These are phyloP conservation scores for Dysphania ambrosioides DNA, from an alignment of 148 eudicot species.

Conservation along the genomic window DNA sequence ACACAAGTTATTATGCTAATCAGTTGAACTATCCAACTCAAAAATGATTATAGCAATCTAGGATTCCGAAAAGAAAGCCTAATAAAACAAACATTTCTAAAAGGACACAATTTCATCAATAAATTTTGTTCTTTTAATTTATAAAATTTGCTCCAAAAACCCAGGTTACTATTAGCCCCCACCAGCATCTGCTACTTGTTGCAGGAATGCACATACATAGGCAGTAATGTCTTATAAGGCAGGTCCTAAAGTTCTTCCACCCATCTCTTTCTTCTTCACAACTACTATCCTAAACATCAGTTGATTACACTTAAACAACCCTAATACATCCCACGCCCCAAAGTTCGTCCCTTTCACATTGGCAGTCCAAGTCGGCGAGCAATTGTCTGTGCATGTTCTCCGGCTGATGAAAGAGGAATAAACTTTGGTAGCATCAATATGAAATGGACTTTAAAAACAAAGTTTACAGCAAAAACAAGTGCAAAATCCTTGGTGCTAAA, in stretches of 20 bases:
- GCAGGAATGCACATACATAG: slow-evolving; percentile 24
- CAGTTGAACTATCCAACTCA: slow-evolving; percentile 17
- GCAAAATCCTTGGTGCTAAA: slow-evolving; percentile 11
- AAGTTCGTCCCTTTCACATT: slow-evolving; percentile 29
- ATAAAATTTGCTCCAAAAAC: slow-evolving; percentile 15
- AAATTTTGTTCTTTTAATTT: not conserved
- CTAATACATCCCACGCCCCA: not conserved
- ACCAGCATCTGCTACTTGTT: slow-evolving; percentile 30
- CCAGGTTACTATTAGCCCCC: slow-evolving; percentile 33
- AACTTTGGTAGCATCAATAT: not conserved
- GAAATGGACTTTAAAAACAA: not conserved
- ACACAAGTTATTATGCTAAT: not conserved
- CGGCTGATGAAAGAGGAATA: slow-evolving; percentile 9
- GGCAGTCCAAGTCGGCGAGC: slow-evolving; percentile 16
- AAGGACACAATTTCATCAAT: slow-evolving; percentile 14
- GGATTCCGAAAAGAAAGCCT: slow-evolving; percentile 18
- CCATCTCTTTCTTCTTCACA: slow-evolving; percentile 20
- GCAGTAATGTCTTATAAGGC: slow-evolving; percentile 34
- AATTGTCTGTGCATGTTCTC: slow-evolving; percentile 14
- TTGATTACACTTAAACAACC: slow-evolving; percentile 4
- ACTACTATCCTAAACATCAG: slow-evolving; percentile 19
- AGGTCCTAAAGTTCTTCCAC: slow-evolving; percentile 20
- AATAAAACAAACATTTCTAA: slow-evolving; percentile 7
- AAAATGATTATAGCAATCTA: slow-evolving; percentile 13
- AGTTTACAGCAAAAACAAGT: slow-evolving; percentile 1